phyloP scores from a whole-genome alignment of 1,284 basidiomycete genomes.

The Mycosarcoma maydis region DNA sequence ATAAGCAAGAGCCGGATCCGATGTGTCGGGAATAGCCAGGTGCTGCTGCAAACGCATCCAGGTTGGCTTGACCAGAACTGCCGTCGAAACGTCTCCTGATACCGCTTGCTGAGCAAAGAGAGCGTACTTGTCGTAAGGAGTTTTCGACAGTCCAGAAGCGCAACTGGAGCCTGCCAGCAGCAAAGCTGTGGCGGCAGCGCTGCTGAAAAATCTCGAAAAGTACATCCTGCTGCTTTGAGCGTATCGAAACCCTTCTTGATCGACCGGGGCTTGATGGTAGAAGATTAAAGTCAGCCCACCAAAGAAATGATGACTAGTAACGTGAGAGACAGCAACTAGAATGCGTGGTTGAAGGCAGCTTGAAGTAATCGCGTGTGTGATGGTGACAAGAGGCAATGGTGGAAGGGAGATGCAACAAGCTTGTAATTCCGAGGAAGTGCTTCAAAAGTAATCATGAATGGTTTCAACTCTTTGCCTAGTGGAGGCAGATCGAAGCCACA shows the following conservation, averaged over 20 bases:
- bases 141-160: slow-evolving; percentile 7
- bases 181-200: slow-evolving; percentile 3
- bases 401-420: neutral
- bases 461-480: too few species aligned
- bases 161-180: slow-evolving; percentile 5
- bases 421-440: neutral
- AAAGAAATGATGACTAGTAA: too few species aligned
- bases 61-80: slow-evolving; percentile 10
- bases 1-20: neutral
- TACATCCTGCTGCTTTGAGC: slow-evolving; percentile 6
- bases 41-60: slow-evolving; percentile 26
- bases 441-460: too few species aligned
- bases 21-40: slow-evolving; percentile 9
- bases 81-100: slow-evolving; percentile 13
- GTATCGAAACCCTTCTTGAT: too few species aligned
- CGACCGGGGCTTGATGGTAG: too few species aligned
- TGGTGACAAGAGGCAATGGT: neutral
- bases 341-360: too few species aligned
- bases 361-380: neutral
- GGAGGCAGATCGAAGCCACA: too few species aligned
- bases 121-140: slow-evolving; percentile 13
- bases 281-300: too few species aligned
- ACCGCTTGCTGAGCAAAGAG: slow-evolving; percentile 4
- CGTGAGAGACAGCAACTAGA: too few species aligned
- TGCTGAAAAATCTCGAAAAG: slow-evolving; percentile 11